phyloP scores from a whole-genome alignment of 805 yeast species.

The Ogataea siamensis region DNA sequence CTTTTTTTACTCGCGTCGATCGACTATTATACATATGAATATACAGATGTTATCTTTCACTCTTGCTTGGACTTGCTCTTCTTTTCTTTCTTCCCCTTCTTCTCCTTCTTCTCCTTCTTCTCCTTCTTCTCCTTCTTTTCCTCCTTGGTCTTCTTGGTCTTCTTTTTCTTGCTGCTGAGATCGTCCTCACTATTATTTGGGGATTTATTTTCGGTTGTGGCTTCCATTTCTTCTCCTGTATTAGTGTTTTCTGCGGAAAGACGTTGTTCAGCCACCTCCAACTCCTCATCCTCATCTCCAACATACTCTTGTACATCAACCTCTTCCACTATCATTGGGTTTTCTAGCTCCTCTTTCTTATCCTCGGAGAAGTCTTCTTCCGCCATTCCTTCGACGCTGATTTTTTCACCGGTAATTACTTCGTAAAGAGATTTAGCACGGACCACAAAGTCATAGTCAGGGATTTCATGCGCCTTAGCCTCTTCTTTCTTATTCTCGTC shows the following conservation, averaged over 20 bases:
- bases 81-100: no score
- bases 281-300: slow-evolving; percentile 30
- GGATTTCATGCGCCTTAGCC: slow-evolving; percentile 19
- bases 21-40: slow-evolving; percentile 7
- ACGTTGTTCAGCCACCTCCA: slow-evolving; percentile 10
- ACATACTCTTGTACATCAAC: slow-evolving; percentile 41
- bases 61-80: no score
- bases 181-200: slow-evolving; percentile 19
- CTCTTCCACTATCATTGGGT: slow-evolving; percentile 39
- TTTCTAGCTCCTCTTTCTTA: slow-evolving; percentile 4
- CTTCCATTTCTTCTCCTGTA: no score
- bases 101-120: slow-evolving; percentile 15
- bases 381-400: slow-evolving; percentile 35
- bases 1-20: slow-evolving; percentile 11
- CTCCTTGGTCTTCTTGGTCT: slow-evolving; percentile 15
- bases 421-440: slow-evolving; percentile 40
- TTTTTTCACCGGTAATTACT: slow-evolving; percentile 36
- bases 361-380: slow-evolving; percentile 12
- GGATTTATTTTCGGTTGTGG: slow-evolving; percentile 12
- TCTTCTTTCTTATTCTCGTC: slow-evolving; percentile 13
- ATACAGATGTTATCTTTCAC: slow-evolving; percentile 14
- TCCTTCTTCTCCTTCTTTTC: slow-evolving; percentile 10
- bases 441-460: slow-evolving; percentile 40
- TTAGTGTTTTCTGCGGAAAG: no score
- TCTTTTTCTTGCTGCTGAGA: slow-evolving; percentile 18